phyloP scores from a whole-genome alignment of 352 stramenopile genomes.

The Phytophthora fragariae region DNA sequence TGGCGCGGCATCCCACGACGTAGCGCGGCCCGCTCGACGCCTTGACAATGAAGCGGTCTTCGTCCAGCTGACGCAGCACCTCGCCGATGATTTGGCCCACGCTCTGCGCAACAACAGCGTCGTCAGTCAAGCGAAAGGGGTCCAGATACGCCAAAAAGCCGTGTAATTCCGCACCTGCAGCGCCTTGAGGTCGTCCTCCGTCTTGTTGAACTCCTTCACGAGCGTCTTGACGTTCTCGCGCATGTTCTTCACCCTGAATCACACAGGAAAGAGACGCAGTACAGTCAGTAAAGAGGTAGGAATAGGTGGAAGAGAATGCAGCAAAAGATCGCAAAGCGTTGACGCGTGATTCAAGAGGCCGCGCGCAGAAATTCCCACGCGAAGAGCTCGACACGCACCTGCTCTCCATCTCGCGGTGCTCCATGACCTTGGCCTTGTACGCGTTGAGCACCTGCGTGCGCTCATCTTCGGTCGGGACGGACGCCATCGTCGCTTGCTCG shows the following conservation, averaged over 20 bases:
- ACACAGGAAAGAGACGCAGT: slow-evolving; percentile 7
- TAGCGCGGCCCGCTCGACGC: slow-evolving; percentile 98
- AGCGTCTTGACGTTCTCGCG: slow-evolving; percentile 96
- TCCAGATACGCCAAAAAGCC: background rate
- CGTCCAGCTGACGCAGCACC: slow-evolving; percentile 97
- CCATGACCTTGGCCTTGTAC: slow-evolving; percentile 96
- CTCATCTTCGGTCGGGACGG: slow-evolving; percentile 79
- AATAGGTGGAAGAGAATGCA: slow-evolving; percentile 1
- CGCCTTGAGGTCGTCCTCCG: slow-evolving; percentile 98
- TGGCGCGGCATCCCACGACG: slow-evolving; percentile 97
- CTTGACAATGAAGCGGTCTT: slow-evolving; percentile 99
- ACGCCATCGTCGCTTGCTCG: slow-evolving; percentile 55
- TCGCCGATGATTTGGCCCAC: slow-evolving; percentile 99
- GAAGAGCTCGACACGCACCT: slow-evolving; percentile 54
- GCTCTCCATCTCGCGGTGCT: slow-evolving; percentile 97
- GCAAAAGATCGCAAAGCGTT: slow-evolving; percentile 24
- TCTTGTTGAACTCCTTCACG: slow-evolving; percentile 98
- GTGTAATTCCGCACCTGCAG: slow-evolving; percentile 60
- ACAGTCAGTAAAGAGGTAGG: slow-evolving; percentile 5
- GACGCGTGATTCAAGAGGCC: slow-evolving; percentile 6
- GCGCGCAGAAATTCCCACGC: background rate
- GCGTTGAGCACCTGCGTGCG: slow-evolving; percentile 94
- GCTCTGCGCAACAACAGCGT: slow-evolving; percentile 76
- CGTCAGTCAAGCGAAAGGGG: slow-evolving; percentile 8
- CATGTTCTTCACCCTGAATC: slow-evolving; percentile 95